These are phyloP conservation scores for Cladophialophora psammophila DNA, from an alignment of 2,329 filamentous ascomycete species.

Conservation along the genomic window DNA sequence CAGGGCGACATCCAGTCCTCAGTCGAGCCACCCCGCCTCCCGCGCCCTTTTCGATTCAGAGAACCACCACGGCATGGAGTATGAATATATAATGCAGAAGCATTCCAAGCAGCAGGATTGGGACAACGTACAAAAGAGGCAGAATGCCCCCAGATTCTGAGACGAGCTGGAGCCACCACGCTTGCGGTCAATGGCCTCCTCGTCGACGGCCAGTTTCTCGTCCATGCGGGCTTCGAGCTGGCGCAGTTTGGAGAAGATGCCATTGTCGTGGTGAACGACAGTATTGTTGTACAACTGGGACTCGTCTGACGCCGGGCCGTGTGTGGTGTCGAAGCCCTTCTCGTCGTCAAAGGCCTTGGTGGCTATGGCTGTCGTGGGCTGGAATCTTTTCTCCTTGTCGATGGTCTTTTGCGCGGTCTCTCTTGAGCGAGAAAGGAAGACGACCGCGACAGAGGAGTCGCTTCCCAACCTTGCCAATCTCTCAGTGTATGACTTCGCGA, in stretches of 20 bases:
- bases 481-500: slow-evolving; percentile 11
- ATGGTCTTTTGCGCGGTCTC: neutral
- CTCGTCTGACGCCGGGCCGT: slow-evolving; percentile 6
- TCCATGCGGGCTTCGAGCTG: slow-evolving; percentile 52
- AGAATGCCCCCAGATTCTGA: too few relatives aligned
- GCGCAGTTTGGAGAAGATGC: slow-evolving; percentile 35
- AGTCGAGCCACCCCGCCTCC: too few relatives aligned
- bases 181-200: slow-evolving; percentile 57
- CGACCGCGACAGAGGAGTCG: neutral
- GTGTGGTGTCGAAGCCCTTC: slow-evolving; percentile 20
- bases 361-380: neutral
- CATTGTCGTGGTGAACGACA: slow-evolving; percentile 30
- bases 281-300: slow-evolving; percentile 34
- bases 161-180: slow-evolving; percentile 26
- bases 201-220: slow-evolving; percentile 56
- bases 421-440: neutral
- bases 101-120: too few relatives aligned
- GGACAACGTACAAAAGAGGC: too few relatives aligned
- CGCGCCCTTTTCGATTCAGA: too few relatives aligned
- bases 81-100: too few relatives aligned
- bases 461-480: slow-evolving; percentile 6
- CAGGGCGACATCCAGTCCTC: too few relatives aligned
- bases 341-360: slow-evolving; percentile 24
- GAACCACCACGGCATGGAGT: too few relatives aligned
- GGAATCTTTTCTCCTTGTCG: neutral